Evolutionary conservation across 1,284 basidiomycete genomes (phyloP).

Genomic region (Naganishia sp.): DNA sequence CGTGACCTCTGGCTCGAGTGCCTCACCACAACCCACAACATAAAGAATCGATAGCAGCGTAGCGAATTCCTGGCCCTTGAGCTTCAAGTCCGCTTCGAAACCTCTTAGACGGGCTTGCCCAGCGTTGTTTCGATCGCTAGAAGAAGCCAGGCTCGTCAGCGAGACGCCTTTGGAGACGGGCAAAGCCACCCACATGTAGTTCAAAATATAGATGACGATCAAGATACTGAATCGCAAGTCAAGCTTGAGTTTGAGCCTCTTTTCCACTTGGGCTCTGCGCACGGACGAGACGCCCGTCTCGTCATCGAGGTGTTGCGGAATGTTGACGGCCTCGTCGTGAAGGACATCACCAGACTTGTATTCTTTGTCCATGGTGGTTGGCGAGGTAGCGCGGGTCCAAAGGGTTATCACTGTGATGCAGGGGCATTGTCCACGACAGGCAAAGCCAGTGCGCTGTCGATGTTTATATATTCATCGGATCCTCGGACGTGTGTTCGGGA

Average conservation of each 20-base stretch:
- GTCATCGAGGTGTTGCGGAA: constrained; percentile 22
- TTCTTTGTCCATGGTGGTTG: constrained; percentile 5
- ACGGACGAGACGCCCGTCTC: background rate
- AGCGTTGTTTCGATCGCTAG: constrained; percentile 49
- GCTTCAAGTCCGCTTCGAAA: constrained; percentile 44
- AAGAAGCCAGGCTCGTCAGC: background rate
- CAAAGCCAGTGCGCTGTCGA: too few relatives aligned
- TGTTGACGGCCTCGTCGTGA: constrained; percentile 43
- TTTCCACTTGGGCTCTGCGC: constrained; percentile 39
- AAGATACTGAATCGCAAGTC: constrained; percentile 47
- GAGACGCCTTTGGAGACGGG: background rate
- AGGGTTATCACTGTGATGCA: background rate
- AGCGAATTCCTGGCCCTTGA: constrained; percentile 41
- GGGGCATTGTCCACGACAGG: background rate
- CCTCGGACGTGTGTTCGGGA: too few relatives aligned
- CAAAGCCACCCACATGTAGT: constrained; percentile 30
- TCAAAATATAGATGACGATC: constrained; percentile 42
- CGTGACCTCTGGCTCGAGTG: too few relatives aligned
- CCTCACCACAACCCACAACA: constrained; percentile 26
- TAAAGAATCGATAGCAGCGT: constrained; percentile 45
- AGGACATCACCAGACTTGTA: background rate
- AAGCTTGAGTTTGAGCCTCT: constrained; percentile 48
- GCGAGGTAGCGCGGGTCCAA: background rate
- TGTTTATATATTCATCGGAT: too few relatives aligned
- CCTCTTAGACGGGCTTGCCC: constrained; percentile 44